Evolutionary conservation across 106 monocot genomes (phyloP), one percentile per base, ranked within the genome.

Genomic region (Hemerocallis citrina): DNA sequence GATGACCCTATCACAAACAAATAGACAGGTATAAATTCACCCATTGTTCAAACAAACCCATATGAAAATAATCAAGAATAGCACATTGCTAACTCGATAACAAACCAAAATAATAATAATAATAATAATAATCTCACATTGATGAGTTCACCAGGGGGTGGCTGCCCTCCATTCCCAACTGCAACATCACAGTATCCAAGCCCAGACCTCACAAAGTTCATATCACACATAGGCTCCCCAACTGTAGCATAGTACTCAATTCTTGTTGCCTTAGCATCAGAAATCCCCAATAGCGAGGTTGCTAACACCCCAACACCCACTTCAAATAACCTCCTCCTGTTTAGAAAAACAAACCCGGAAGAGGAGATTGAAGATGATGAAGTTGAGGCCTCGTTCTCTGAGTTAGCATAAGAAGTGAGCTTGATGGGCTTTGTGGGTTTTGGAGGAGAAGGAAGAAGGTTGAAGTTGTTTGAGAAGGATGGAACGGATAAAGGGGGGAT

Each of bases 221-320:
- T 43, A 25, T 89, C 93, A 30, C 93, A 93, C 31, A 82, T 61
- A 3, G 71, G 79, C 59, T 93, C 93, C 14, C 89, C 89, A 1
- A 93, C 85, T 1, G 93, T 93, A 29, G 93, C 93, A 49, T 77
- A 93, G 60, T 93, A 93, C 72, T 85, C 59, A 1, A 85, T 66
- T 59, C 93, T 82, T n/a, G 93, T 89, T 1, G 93, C 89, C 37
- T 61, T 64, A 0, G 93, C 89, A 25, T 79, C 88, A n/a, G 46
- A 47, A 9, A 59, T 70, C 35, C 50, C 54, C 13, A 70, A 10
- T n/a, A n/a, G n/a, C 0, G 75, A 35, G 10, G 81, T 62, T 12
- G 79, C 73, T 6, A 85, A 62, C 30, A 93, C 3, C 7, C 81
- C 78, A 1, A 81, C 14, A n/a, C 81, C 84, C 70, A 72, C 8